Conservation (phyloP, 306 rosid genomes). For the Pterocarpus santalinus region DNA sequence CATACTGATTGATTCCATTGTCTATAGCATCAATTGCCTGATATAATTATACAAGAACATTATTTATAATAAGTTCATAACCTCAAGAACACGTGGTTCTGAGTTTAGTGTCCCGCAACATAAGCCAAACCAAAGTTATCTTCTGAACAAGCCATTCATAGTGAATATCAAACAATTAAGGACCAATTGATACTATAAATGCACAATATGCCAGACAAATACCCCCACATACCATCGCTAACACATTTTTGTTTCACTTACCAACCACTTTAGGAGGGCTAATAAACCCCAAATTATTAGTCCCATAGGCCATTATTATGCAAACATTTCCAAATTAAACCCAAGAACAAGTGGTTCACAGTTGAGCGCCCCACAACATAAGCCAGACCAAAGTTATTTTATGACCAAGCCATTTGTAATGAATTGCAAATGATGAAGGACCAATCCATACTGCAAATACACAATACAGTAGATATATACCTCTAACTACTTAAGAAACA, state of each 20-base stretch:
- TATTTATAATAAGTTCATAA: conserved; percentile 12
- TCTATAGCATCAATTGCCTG: conserved; percentile 98
- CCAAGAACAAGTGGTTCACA: conserved; percentile 10
- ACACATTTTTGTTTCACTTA: neutral
- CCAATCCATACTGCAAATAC: neutral
- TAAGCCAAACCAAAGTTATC: conserved; percentile 25
- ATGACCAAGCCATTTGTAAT: conserved; percentile 8
- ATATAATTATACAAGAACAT: conserved; percentile 41
- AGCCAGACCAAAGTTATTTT: conserved; percentile 12
- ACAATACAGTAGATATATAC: neutral
- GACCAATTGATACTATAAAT: neutral
- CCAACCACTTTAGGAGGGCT: conserved; percentile 31
- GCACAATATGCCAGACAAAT: neutral
- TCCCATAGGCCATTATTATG: conserved; percentile 18
- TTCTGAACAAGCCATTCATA: conserved; percentile 5
- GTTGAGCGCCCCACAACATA: conserved; percentile 35
- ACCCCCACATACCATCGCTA: neutral
- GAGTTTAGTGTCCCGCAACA: conserved; percentile 32
- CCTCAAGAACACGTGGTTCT: conserved; percentile 12
- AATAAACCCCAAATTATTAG: conserved; percentile 3
- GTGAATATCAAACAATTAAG: neutral
- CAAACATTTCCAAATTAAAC: conserved; percentile 21
- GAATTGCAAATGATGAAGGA: neutral
- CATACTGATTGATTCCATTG: conserved; percentile 91
- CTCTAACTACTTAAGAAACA: neutral